Percentiles rank a stretch among this genome's conserved stretches.
Evolutionary conservation across 2,329 filamentous ascomycete genomes (phyloP).

Genomic region (Dichotomopilus funicola): DNA sequence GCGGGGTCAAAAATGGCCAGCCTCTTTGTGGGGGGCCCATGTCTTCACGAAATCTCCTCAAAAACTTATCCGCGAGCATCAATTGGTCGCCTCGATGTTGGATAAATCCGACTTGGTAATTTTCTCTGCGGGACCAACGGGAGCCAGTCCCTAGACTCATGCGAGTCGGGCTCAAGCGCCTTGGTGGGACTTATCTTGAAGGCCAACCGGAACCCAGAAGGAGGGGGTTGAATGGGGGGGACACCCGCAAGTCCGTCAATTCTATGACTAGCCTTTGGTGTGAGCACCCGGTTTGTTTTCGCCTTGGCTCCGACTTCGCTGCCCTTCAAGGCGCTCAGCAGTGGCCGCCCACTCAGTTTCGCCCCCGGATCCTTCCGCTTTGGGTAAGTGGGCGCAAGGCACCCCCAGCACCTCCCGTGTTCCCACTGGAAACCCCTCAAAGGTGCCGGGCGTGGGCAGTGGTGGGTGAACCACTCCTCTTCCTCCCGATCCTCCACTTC

Average conservation of each 20-base stretch:
- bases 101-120: constrained; percentile 13
- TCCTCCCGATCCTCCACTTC: constrained; percentile 5
- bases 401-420: background rate
- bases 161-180: background rate
- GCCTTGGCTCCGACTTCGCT: constrained; percentile 20
- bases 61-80: constrained; percentile 12
- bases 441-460: background rate
- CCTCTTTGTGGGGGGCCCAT: background rate
- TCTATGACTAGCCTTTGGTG: background rate
- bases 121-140: constrained; percentile 11
- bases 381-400: constrained; percentile 8
- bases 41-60: background rate
- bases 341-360: background rate
- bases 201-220: background rate
- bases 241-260: background rate
- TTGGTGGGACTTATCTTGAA: background rate
- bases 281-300: constrained; percentile 15
- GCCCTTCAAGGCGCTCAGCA: background rate
- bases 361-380: constrained; percentile 15
- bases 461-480: background rate
- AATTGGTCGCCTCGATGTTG: constrained; percentile 16
- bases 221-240: background rate
- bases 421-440: background rate
- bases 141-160: constrained; percentile 7
- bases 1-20: background rate